phyloP scores from a whole-genome alignment of 345 rosid species.

The Dovyalis caffra region DNA sequence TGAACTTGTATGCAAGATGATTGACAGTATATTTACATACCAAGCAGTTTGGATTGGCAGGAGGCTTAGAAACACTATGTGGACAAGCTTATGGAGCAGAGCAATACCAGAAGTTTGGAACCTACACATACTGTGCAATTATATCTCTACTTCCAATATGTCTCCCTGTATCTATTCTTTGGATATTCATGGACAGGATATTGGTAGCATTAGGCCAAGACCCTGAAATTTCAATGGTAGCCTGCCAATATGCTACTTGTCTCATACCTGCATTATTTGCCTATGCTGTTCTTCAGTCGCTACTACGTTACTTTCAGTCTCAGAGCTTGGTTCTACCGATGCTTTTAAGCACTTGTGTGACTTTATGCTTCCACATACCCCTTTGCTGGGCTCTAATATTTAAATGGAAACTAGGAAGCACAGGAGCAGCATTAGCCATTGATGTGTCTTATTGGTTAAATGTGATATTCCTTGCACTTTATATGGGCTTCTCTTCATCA shows the following conservation, averaged over 20 bases:
- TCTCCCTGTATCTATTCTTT: slow-evolving; percentile 37
- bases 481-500: slow-evolving; percentile 31
- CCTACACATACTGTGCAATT: slow-evolving; percentile 39
- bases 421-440: slow-evolving; percentile 48
- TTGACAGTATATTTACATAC: neutral
- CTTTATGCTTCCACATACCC: slow-evolving; percentile 42
- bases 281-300: slow-evolving; percentile 37
- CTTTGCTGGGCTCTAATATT: slow-evolving; percentile 47
- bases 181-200: slow-evolving; percentile 49
- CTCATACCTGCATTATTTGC: slow-evolving; percentile 50
- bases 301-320: slow-evolving; percentile 44
- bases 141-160: slow-evolving; percentile 33
- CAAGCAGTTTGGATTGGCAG: slow-evolving; percentile 46
- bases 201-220: slow-evolving; percentile 38
- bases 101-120: slow-evolving; percentile 43
- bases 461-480: slow-evolving; percentile 35
- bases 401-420: slow-evolving; percentile 25
- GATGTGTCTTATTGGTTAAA: slow-evolving; percentile 37
- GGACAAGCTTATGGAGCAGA: slow-evolving; percentile 71
- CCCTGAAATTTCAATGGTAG: slow-evolving; percentile 37
- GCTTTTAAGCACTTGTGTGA: slow-evolving; percentile 33
- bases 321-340: slow-evolving; percentile 46
- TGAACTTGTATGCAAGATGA: neutral
- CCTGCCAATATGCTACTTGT: slow-evolving; percentile 41
- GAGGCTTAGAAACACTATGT: slow-evolving; percentile 61